Evolutionary conservation across 106 monocot genomes (phyloP), one percentile per base, ranked within the genome.

Genomic region (Acanthochlamys bracteata): DNA sequence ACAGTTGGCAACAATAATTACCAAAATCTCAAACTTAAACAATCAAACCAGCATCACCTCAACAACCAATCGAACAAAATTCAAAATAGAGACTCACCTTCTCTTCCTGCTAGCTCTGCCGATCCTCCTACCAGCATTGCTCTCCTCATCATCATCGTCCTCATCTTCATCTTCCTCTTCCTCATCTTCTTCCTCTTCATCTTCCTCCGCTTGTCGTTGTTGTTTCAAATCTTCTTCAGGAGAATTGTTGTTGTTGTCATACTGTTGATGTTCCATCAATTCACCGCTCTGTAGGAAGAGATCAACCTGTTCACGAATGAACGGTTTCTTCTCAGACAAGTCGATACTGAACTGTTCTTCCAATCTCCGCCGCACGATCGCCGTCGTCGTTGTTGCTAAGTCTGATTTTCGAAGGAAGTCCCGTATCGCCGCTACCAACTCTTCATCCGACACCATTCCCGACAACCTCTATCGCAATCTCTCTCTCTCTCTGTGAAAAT

Each of bases 231-330:
- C 66, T 3, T 72, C 73, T 22, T 43, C 74, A 1, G 41, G 61
- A 20, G 66, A 73, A 14, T 67, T 66, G 23, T 58, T 68, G 16
- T 41, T 73, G 0, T 59, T 75, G 22, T 45, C 57, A 21, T 63
- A 71, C n/a, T 68, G 59, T 39, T 61, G 63, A 25, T 59, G 25
- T 11, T 64, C 41, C 17, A 19, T 23, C 7, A 55, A 27, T 25
- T 78, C 54, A 60, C 78, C 77, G 61, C 54, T 73, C 61, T 80
- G 66, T 4, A 84, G 68, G 61, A 78, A 86, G 14, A 89, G 68
- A 47, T 94, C 89, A 60, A 94, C 77, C 79, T 94, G 89, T 70
- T 89, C 82, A 27, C 93, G 59, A 27, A 94, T 76, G 75, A 88
- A 86, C 12, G 65, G 68, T 79, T 84, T 89, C 79, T 69, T 82